These are phyloP conservation scores for Grigorovia yakushimaensis DNA, from an alignment of 805 yeast genomes.

Conservation along the genomic window DNA sequence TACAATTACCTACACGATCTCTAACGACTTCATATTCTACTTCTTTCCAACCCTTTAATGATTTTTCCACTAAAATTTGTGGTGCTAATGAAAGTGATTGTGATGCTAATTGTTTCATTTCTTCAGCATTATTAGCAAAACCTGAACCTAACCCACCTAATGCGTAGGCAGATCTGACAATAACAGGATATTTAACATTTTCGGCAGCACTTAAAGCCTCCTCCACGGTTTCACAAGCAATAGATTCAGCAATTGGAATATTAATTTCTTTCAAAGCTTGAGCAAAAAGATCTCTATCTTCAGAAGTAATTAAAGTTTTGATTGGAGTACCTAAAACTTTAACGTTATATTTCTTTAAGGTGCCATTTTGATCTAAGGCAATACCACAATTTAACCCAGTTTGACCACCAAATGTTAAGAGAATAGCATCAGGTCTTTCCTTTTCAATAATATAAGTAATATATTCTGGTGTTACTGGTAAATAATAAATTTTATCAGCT, in stretches of 20 bases:
- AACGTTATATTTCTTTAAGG: constrained; percentile 79
- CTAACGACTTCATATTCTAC: constrained; percentile 98
- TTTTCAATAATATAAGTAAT: constrained; percentile 91
- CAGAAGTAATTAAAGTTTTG: constrained; percentile 89
- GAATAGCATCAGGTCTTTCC: constrained; percentile 92
- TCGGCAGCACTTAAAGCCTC: constrained; percentile 90
- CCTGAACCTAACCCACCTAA: constrained; percentile 98
- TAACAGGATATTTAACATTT: constrained; percentile 84
- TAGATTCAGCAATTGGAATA: constrained; percentile 93
- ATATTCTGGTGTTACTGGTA: constrained; percentile 96
- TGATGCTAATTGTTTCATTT: constrained; percentile 77
- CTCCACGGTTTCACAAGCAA: constrained; percentile 89
- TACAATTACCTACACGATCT: constrained; percentile 92
- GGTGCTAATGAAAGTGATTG: constrained; percentile 87
- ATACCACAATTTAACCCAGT: constrained; percentile 96
- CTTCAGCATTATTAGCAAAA: constrained; percentile 75
- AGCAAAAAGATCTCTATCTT: constrained; percentile 94
- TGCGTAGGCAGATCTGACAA: constrained; percentile 95
- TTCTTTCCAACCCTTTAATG: constrained; percentile 98
- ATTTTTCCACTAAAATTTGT: constrained; percentile 91
- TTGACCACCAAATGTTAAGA: constrained; percentile 97
- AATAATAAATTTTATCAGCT: constrained; percentile 90
- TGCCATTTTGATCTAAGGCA: constrained; percentile 88
- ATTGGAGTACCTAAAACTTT: constrained; percentile 98
- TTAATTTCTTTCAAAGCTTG: constrained; percentile 90